These are phyloP conservation scores for Nemania sp. DNA, from an alignment of 2,329 filamentous ascomycete genomes.

Conservation along the genomic window DNA sequence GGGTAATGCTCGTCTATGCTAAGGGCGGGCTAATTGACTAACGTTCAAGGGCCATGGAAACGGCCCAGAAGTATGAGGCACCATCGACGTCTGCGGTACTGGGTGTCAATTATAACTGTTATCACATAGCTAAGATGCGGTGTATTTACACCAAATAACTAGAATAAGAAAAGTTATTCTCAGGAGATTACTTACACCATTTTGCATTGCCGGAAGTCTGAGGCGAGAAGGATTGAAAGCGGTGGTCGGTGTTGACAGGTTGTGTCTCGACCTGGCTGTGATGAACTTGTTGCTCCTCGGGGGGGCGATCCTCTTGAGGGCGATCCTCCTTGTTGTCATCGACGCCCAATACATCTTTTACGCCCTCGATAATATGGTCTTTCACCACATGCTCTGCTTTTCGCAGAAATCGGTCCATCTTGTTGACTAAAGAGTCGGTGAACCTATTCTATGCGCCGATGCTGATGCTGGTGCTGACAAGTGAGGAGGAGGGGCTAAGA, in stretches of 20 bases:
- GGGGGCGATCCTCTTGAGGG: constrained; percentile 23
- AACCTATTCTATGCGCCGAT: background rate
- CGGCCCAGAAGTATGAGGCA: constrained; percentile 86
- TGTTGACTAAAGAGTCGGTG: constrained; percentile 20
- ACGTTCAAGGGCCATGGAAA: constrained; percentile 81
- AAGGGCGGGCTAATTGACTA: constrained; percentile 37
- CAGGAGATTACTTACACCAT: constrained; percentile 67
- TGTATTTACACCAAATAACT: background rate
- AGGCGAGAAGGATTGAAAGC: constrained; percentile 78
- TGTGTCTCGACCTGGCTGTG: constrained; percentile 44
- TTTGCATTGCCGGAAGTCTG: constrained; percentile 80
- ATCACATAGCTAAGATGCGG: background rate
- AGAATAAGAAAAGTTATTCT: background rate
- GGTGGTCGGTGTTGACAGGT: constrained; percentile 58
- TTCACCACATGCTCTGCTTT: constrained; percentile 57
- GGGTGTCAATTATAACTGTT: background rate
- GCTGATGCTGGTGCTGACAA: background rate
- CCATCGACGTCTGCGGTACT: constrained; percentile 73
- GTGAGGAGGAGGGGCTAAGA: background rate
- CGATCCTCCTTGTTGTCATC: too few species aligned
- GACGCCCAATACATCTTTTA: constrained; percentile 53
- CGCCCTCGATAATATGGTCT: constrained; percentile 49
- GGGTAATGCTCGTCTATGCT: background rate
- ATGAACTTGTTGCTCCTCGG: constrained; percentile 28
- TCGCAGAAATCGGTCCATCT: constrained; percentile 58